phyloP scores from a whole-genome alignment of 768 basidiomycete genomes.

The Dentipellis sp. region DNA sequence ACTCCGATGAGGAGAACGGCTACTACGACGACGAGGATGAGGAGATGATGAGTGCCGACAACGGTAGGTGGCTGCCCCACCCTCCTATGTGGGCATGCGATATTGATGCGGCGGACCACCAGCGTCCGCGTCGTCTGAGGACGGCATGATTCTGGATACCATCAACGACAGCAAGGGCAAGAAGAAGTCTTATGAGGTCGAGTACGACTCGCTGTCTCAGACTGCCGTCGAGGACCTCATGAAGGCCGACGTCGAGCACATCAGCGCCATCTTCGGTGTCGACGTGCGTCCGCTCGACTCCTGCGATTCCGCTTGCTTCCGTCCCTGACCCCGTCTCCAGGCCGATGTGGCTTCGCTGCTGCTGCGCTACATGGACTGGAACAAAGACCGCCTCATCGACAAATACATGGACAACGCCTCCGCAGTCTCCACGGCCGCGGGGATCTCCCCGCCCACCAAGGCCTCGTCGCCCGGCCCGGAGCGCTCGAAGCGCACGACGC shows the following conservation, averaged over 20 bases:
- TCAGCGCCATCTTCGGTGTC: slow-evolving; percentile 80
- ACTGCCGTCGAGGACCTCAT: slow-evolving; percentile 70
- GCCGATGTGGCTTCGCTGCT: slow-evolving; percentile 63
- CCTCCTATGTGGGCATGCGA: slow-evolving; percentile 14
- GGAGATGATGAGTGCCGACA: slow-evolving; percentile 53
- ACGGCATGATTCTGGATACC: slow-evolving; percentile 65
- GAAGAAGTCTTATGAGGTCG: slow-evolving; percentile 74
- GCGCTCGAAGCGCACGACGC: slow-evolving; percentile 24
- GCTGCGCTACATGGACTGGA: slow-evolving; percentile 83
- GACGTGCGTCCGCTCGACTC: slow-evolving; percentile 49
- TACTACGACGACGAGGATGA: slow-evolving; percentile 65
- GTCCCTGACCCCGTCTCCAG: slow-evolving; percentile 27
- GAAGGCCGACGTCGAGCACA: slow-evolving; percentile 73
- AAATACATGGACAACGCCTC: slow-evolving; percentile 93
- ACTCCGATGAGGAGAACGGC: slow-evolving; percentile 54
- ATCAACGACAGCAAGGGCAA: slow-evolving; percentile 48
- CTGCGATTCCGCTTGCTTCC: background rate
- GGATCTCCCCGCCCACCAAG: slow-evolving; percentile 44
- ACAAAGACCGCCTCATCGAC: slow-evolving; percentile 92
- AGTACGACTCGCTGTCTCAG: slow-evolving; percentile 71
- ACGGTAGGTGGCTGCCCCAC: slow-evolving; percentile 27
- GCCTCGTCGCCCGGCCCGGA: slow-evolving; percentile 20
- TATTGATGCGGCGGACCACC: slow-evolving; percentile 13
- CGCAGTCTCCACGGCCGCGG: slow-evolving; percentile 63
- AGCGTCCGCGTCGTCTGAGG: slow-evolving; percentile 39